Conservation (phyloP, 345 rosid species). For the Carallia pectinifolia region DNA sequence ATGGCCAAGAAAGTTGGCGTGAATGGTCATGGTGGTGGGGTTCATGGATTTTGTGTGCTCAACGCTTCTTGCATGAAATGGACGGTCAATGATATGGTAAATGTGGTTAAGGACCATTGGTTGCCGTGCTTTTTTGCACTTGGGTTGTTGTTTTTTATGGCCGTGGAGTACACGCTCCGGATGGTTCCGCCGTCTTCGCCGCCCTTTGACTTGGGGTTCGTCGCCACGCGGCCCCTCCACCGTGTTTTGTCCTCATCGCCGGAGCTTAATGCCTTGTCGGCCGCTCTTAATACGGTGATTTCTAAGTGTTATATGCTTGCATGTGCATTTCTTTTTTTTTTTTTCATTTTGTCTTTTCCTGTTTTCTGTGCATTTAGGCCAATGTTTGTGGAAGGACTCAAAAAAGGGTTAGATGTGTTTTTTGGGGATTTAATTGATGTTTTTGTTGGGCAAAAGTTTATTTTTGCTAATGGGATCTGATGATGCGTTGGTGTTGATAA, state of each 20-base stretch:
- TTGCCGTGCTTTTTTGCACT: constrained; percentile 62
- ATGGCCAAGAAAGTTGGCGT: background rate
- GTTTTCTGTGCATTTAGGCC: too few relatives aligned
- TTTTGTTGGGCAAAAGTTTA: too few relatives aligned
- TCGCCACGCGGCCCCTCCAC: constrained; percentile 63
- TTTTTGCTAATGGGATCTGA: too few relatives aligned
- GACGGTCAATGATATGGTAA: constrained; percentile 46
- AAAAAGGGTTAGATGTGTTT: too few relatives aligned
- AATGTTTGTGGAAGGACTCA: too few relatives aligned
- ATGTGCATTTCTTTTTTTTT: background rate
- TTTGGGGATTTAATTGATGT: too few relatives aligned
- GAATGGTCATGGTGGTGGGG: constrained; percentile 4
- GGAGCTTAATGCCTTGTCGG: constrained; percentile 74
- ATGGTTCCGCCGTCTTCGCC: constrained; percentile 72
- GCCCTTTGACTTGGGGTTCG: constrained; percentile 87
- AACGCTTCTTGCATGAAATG: constrained; percentile 61
- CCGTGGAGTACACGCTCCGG: constrained; percentile 85
- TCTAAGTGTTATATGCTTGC: background rate
- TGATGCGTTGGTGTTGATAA: too few relatives aligned
- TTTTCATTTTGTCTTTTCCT: background rate
- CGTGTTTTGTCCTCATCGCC: constrained; percentile 61
- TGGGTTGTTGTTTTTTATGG: constrained; percentile 77
- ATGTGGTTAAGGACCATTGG: constrained; percentile 64
- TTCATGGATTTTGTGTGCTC: background rate
- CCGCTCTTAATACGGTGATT: constrained; percentile 79